Percentiles rank a stretch among this genome's conserved stretches.
Conservation (phyloP, 306 rosid genomes). For the Prunus persica region DNA sequence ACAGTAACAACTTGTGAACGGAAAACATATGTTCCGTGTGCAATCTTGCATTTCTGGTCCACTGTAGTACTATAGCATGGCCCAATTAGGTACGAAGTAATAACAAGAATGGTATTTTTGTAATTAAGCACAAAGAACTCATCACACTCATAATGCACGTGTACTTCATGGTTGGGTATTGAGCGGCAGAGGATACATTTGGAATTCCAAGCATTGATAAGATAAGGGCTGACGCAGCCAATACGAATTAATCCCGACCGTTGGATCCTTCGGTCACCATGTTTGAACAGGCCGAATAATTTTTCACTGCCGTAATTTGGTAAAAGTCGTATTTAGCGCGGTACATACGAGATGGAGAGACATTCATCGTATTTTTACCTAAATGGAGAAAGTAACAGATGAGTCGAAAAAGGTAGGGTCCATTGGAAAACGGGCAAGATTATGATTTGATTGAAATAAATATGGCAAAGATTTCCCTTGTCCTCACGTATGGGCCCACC, state of each 20-base stretch:
- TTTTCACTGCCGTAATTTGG: no score
- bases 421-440: no score
- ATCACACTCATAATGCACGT: constrained; percentile 17
- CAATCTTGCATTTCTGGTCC: not conserved
- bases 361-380: not conserved
- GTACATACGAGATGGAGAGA: not conserved
- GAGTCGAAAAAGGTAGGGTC: not conserved
- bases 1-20: no score
- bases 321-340: no score
- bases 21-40: no score
- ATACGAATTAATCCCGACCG: not conserved
- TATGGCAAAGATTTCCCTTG: not conserved
- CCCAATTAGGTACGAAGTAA: not conserved
- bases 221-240: not conserved
- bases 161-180: constrained; percentile 2
- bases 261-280: not conserved
- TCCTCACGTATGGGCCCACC: not conserved
- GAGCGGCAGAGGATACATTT: not conserved
- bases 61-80: not conserved
- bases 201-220: not conserved
- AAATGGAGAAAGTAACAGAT: not conserved
- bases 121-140: not conserved
- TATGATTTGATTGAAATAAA: no score
- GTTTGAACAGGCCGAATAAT: not conserved
- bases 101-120: not conserved